Percentiles rank a stretch among this genome's conserved stretches.
Evolutionary conservation across 148 eudicot genomes (phyloP).

Genomic region (Salicornia ramosissima): DNA sequence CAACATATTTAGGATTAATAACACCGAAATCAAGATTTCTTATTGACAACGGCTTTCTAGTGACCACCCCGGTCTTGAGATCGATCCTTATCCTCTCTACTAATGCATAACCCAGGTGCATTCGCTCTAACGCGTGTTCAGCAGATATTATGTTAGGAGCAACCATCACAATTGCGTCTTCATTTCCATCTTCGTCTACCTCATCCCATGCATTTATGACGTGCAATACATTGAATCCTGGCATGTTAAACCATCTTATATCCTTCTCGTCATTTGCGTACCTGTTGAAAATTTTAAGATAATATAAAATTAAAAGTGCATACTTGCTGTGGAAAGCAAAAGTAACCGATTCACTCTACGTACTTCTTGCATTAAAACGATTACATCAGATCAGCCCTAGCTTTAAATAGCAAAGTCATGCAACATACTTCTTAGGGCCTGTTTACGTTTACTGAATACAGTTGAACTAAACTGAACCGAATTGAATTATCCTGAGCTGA

Average conservation of each 20-base stretch:
- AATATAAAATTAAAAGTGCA: too few relatives aligned
- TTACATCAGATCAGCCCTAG: too few relatives aligned
- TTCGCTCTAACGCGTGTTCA: conserved; percentile 40
- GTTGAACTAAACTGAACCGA: too few relatives aligned
- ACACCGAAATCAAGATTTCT: conserved; percentile 48
- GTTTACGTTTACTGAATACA: too few relatives aligned
- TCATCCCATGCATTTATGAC: conserved; percentile 66
- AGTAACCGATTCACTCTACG: too few relatives aligned
- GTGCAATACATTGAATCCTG: conserved; percentile 50
- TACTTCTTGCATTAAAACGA: too few relatives aligned
- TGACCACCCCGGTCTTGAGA: conserved; percentile 37
- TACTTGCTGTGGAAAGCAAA: too few relatives aligned
- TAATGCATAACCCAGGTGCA: conserved; percentile 38
- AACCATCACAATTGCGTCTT: conserved; percentile 44
- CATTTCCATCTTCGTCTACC: conserved; percentile 47
- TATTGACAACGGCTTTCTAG: conserved; percentile 34
- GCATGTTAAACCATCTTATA: conserved; percentile 56
- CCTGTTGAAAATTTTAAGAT: too few relatives aligned
- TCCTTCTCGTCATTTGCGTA: conserved; percentile 47
- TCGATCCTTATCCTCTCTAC: conserved; percentile 47
- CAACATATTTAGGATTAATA: conserved; percentile 43
- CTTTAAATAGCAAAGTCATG: too few relatives aligned
- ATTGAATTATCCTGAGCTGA: too few relatives aligned
- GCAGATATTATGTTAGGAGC: conserved; percentile 42
- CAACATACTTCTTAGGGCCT: too few relatives aligned